Base-by-base conservation (phyloP, 805 yeast genomes). In the Priceomyces castillae region DNA sequence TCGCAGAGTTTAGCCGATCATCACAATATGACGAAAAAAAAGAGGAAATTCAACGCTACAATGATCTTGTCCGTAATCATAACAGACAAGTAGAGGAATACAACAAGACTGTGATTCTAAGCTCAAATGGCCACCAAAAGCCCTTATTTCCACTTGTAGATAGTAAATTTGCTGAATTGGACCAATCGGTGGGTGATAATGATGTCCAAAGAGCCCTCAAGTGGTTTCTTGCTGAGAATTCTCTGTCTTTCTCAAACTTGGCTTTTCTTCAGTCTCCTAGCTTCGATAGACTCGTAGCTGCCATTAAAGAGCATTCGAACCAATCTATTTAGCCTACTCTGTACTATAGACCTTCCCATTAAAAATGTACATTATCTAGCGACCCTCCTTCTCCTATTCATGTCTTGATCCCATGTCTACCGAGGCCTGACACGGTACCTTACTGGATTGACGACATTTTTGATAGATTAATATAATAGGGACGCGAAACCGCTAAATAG, bases 31-130 rank as follows among this genome's bases (percentile, higher is more conserved):
- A 42, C 2, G 41, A 37, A 30, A 37, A 40, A 20, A 39, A 40
- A 17, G 47, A 44, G 18, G 47, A 44, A 16, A 30, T 44, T 16
- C 44, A 33, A 14, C 38, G 34, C 10, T 49, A 49, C 33, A 49
- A 49, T 23, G 47, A 41, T n/a, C 40, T 49, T 17, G 40, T 49
- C 4, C 7, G 17, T 9, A 20, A 36, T 9, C 53, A 49, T 28
- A 49, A 49, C 30, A 26, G 20, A 12, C 51, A 49, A 28, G 46
- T 47, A 9, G 53, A 49, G 34, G 48, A 45, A 12, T 47, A 47
- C 35, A 49, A 49, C 33, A 47, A 47, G 22, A 38, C 43, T 2
- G 38, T 31, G 14, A 30, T 42, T 11, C 39, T 47, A 4, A 23
- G 35, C 18, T 14, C 22, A 10, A 39, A 38, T 17, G 41, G 40